These are phyloP conservation scores for Serendipita sp. DNA, from an alignment of 768 basidiomycete genomes.

Conservation along the genomic window DNA sequence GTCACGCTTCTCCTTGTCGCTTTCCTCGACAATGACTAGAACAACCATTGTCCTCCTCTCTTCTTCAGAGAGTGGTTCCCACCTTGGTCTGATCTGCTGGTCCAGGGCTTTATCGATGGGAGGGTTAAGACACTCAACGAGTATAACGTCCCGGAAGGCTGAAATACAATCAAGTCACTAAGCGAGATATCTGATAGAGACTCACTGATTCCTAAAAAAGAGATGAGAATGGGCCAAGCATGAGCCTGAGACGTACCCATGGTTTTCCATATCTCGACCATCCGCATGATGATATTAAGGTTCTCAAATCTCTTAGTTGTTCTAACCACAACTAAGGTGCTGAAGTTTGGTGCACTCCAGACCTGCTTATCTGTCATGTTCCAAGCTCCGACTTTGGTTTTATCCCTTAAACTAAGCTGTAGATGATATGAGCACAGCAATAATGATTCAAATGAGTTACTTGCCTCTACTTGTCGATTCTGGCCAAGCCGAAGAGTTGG, in stretches of 20 bases:
- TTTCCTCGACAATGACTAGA: not conserved
- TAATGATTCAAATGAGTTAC: not conserved
- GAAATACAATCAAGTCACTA: no score
- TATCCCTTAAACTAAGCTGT: not conserved
- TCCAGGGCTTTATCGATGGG: no score
- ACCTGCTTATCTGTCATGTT: not conserved
- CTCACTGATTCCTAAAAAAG: not conserved
- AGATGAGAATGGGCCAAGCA: not conserved
- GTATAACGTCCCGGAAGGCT: no score
- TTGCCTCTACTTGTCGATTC: not conserved
- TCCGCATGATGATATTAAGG: not conserved
- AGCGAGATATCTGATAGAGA: no score
- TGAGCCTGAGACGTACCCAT: not conserved
- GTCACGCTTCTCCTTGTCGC: not conserved
- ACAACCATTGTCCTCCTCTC: not conserved
- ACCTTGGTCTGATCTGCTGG: no score
- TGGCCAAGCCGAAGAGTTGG: not conserved
- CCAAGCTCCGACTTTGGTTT: not conserved
- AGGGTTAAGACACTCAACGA: no score
- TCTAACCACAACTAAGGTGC: not conserved
- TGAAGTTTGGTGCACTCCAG: not conserved
- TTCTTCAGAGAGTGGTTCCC: no score
- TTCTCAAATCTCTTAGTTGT: not conserved
- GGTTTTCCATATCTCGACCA: not conserved
- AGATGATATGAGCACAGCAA: not conserved